Conservation (phyloP, 495 filamentous ascomycete species). For the Margaritispora aquatica region DNA sequence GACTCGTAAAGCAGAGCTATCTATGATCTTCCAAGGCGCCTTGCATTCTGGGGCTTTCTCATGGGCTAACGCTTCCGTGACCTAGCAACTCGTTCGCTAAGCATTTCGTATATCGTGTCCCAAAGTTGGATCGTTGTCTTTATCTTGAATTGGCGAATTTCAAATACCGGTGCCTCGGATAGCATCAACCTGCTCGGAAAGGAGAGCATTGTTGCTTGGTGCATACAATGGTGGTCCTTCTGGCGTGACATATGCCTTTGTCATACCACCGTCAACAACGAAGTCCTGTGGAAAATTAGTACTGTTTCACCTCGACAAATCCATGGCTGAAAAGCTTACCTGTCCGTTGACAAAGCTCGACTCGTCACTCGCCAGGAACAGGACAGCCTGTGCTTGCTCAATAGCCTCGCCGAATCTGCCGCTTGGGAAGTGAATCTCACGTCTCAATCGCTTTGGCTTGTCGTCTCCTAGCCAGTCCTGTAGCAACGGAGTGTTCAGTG, state of each 20-base stretch:
- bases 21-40: conserved; percentile 3
- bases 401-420: conserved; percentile 96
- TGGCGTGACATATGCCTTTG: conserved; percentile 88
- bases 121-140: neutral
- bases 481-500: conserved; percentile 79
- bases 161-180: conserved; percentile 22
- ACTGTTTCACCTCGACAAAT: neutral
- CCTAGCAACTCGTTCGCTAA: neutral
- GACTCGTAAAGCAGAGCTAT: conserved; percentile 3
- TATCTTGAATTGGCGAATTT: neutral
- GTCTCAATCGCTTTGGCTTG: conserved; percentile 69
- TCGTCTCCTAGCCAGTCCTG: conserved; percentile 96
- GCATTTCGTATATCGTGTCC: neutral
- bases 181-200: conserved; percentile 26
- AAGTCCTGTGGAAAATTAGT: conserved; percentile 53
- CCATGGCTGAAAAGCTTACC: conserved; percentile 10
- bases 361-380: conserved; percentile 94
- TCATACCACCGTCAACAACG: conserved; percentile 96
- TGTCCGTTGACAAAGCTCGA: conserved; percentile 86
- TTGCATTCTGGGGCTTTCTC: neutral
- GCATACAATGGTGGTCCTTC: conserved; percentile 68
- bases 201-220: conserved; percentile 61
- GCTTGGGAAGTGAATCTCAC: conserved; percentile 90
- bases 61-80: neutral
- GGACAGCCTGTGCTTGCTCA: conserved; percentile 88